Evolutionary conservation across 768 basidiomycete species (phyloP).

Genomic region (Stropharia rugosoannulata): DNA sequence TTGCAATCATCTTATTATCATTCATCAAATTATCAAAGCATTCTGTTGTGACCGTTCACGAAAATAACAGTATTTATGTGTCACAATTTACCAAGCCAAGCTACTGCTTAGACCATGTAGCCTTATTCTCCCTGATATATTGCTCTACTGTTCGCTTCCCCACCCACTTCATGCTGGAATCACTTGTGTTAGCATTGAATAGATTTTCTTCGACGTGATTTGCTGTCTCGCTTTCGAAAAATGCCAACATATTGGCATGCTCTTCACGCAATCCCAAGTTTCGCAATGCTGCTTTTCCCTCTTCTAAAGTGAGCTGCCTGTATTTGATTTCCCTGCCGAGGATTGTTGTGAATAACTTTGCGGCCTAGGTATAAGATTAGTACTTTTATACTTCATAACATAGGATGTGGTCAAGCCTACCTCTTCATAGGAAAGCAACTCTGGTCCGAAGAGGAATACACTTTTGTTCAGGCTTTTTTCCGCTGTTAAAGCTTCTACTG

Average conservation of each 20-base stretch:
- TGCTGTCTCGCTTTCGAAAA: constrained; percentile 15
- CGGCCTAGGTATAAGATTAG: constrained; percentile 5
- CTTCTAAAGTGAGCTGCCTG: constrained; percentile 10
- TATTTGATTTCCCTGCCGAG: constrained; percentile 17
- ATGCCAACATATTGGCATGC: constrained; percentile 14
- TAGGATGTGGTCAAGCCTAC: neutral
- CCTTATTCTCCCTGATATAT: constrained; percentile 20
- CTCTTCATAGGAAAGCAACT: constrained; percentile 25
- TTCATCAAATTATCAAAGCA: too few relatives aligned
- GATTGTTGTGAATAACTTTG: constrained; percentile 8
- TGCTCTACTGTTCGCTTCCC: constrained; percentile 21
- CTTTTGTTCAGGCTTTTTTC: constrained; percentile 12
- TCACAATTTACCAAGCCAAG: too few relatives aligned
- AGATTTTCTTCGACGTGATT: constrained; percentile 21
- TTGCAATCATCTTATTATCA: too few relatives aligned
- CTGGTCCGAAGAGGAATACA: constrained; percentile 25
- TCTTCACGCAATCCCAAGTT: constrained; percentile 7
- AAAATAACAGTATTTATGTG: too few relatives aligned
- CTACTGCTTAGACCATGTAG: constrained; percentile 11
- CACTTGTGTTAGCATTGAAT: constrained; percentile 6
- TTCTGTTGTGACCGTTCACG: too few relatives aligned
- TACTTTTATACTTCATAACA: neutral
- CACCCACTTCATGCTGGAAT: constrained; percentile 12
- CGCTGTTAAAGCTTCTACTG: constrained; percentile 21
- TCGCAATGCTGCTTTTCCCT: neutral